Conservation (phyloP, 352 stramenopile species). For the Globisporangium spinosum region DNA sequence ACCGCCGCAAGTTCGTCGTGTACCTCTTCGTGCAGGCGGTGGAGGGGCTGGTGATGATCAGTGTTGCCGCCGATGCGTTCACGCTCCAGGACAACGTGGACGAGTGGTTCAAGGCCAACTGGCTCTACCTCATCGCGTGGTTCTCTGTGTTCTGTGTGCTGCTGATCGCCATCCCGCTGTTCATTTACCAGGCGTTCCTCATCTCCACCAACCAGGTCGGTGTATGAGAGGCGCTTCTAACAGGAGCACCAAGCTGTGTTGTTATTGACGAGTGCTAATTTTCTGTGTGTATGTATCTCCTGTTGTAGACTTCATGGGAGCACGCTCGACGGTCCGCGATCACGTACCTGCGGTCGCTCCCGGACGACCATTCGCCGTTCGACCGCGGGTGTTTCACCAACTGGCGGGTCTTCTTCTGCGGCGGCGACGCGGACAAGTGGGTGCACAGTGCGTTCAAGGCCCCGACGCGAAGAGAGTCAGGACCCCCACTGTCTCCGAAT, state of each 20-base stretch:
- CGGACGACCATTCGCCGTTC: slow-evolving; percentile 63
- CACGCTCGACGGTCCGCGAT: slow-evolving; percentile 61
- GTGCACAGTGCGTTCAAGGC: slow-evolving; percentile 31
- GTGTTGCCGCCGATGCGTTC: slow-evolving; percentile 48
- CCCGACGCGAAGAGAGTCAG: background rate
- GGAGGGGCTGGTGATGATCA: slow-evolving; percentile 46
- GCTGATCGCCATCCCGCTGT: slow-evolving; percentile 53
- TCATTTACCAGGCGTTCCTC: slow-evolving; percentile 67
- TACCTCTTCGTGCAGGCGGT: slow-evolving; percentile 61
- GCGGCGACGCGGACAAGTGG: slow-evolving; percentile 57
- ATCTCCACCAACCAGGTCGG: slow-evolving; percentile 61
- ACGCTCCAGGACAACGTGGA: slow-evolving; percentile 51
- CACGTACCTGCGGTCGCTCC: slow-evolving; percentile 67
- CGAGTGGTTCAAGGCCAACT: slow-evolving; percentile 72
- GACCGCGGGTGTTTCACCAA: slow-evolving; percentile 55
- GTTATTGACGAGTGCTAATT: background rate
- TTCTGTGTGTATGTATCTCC: background rate
- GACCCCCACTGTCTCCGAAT: slow-evolving; percentile 1
- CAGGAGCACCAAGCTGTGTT: background rate
- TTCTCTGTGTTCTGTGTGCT: slow-evolving; percentile 55
- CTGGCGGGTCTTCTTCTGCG: slow-evolving; percentile 51
- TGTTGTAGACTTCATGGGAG: slow-evolving; percentile 62
- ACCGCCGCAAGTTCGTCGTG: slow-evolving; percentile 61
- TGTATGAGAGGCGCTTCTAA: background rate
- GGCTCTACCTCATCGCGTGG: slow-evolving; percentile 59